A percentile compares a stretch with the other conserved stretches of the same genome.
Evolutionary conservation across 495 filamentous ascomycete species (phyloP).

Genomic region (Gamarada debralockiae): DNA sequence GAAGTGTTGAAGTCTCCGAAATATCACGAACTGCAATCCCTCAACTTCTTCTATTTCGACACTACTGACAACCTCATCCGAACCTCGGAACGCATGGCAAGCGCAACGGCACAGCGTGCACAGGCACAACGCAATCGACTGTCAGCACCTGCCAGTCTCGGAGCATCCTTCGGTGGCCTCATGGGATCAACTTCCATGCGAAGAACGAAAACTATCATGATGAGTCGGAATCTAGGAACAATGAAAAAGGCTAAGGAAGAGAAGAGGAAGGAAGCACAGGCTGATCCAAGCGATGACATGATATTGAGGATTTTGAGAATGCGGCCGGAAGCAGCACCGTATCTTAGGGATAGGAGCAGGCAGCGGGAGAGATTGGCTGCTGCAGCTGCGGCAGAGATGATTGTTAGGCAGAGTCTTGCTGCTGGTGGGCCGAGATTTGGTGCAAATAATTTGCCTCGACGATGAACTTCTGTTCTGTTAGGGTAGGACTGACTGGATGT

Average conservation of each 20-base stretch:
- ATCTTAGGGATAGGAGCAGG: constrained; percentile 84
- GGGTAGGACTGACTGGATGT: not conserved
- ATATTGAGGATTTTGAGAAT: constrained; percentile 94
- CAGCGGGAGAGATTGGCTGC: constrained; percentile 94
- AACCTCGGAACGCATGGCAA: constrained; percentile 91
- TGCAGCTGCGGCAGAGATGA: constrained; percentile 85
- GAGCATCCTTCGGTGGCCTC: constrained; percentile 54
- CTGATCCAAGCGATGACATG: constrained; percentile 97
- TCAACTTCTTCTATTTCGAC: constrained; percentile 99
- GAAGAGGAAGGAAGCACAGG: constrained; percentile 90
- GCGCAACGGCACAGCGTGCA: constrained; percentile 74
- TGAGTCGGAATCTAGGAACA: constrained; percentile 89
- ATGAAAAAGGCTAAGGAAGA: constrained; percentile 95
- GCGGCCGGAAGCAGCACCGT: constrained; percentile 88
- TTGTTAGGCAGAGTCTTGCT: constrained; percentile 87
- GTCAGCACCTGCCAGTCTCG: constrained; percentile 64
- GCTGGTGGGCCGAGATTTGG: constrained; percentile 59
- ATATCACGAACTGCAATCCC: constrained; percentile 91
- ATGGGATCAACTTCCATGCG: constrained; percentile 67
- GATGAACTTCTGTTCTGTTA: constrained; percentile 24
- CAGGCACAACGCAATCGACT: constrained; percentile 69
- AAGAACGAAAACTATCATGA: constrained; percentile 90
- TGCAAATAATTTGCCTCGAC: constrained; percentile 43
- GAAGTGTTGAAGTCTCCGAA: constrained; percentile 94
- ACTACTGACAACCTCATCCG: constrained; percentile 87